Evolutionary conservation across 352 stramenopile genomes (phyloP).

Genomic region (Peronospora destructor): DNA sequence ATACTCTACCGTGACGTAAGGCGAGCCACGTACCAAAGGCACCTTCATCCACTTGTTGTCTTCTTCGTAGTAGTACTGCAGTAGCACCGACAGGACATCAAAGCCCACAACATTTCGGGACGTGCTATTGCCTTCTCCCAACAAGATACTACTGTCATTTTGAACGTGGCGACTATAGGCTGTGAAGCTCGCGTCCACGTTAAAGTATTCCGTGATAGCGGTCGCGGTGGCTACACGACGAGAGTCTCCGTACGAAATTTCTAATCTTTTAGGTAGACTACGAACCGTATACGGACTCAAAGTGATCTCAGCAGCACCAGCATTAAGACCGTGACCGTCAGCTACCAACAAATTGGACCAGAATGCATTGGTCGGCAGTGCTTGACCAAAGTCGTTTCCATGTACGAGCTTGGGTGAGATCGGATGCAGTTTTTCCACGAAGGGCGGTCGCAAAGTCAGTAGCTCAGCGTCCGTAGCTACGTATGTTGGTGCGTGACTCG

Average conservation of each 20-base stretch:
- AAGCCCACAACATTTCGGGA: conserved; percentile 57
- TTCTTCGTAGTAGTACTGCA: conserved; percentile 51
- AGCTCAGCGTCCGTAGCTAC: conserved; percentile 9
- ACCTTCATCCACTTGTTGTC: conserved; percentile 46
- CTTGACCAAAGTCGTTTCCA: conserved; percentile 31
- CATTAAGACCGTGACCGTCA: conserved; percentile 65
- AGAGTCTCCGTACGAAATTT: conserved; percentile 79
- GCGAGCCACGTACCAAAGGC: conserved; percentile 55
- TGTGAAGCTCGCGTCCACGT: conserved; percentile 64
- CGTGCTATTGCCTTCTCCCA: conserved; percentile 62
- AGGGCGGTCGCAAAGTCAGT: conserved; percentile 52
- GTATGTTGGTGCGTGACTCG: too few species aligned
- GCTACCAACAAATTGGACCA: conserved; percentile 85
- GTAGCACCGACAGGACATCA: conserved; percentile 53
- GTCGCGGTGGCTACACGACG: conserved; percentile 54
- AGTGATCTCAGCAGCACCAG: conserved; percentile 65
- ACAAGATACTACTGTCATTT: conserved; percentile 20
- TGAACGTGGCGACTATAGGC: conserved; percentile 43
- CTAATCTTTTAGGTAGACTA: conserved; percentile 53
- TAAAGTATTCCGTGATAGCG: conserved; percentile 77
- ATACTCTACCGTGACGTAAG: conserved; percentile 83
- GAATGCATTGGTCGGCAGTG: conserved; percentile 85
- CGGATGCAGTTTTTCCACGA: conserved; percentile 43
- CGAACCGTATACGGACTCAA: conserved; percentile 80
- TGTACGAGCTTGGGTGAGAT: conserved; percentile 57